Evolutionary conservation across 345 rosid genomes (phyloP), one percentile per base, ranked within the genome.

Genomic region (Mallotus nudiflorus): DNA sequence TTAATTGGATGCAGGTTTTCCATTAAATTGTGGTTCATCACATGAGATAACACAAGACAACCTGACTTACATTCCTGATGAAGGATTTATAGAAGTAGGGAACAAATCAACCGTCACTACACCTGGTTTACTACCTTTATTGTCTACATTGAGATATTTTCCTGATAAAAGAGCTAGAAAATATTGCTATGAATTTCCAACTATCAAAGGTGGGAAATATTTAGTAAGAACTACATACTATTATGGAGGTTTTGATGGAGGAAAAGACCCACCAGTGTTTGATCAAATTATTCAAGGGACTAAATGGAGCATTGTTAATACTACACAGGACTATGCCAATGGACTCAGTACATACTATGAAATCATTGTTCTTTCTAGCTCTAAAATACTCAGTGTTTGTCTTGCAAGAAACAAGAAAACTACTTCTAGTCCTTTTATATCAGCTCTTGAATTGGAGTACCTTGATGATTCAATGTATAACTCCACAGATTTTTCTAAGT

Each of bases 241-340:
- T 66, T 94, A 91, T 66, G 97, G 97, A 15, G 84, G 84, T 33
- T 94, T 79, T 29, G 96, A 91, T 62, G 96, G 97, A 10, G 86
- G 93, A 53, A 72, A 73, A 6, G 76, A 73, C 51, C 96, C 98
- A 0, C 97, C 97, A 0, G 96, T 94, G 77, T 94, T 90, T 45
- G 91, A 91, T 68, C 97, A 94, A 78, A 85, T 94, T 58, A 37
- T 94, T 11, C 88, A 87, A 22, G 93, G 97, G 54, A 88, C 91
- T 37, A 88, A 75, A 81, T 88, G 97, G 97, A 83, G 91, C 75
- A 65, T 76, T 37, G 97, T 94, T 48, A 81, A 94, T 66, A 91
- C 98, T 46, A 73, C 89, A 18, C 91, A 84, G 78, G 95, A 90
- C 81, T 88, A 82, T 70, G 84, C 89, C 20, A 87, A 83, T 14